phyloP scores from a whole-genome alignment of 306 rosid genomes.

The Vigna hirtella region DNA sequence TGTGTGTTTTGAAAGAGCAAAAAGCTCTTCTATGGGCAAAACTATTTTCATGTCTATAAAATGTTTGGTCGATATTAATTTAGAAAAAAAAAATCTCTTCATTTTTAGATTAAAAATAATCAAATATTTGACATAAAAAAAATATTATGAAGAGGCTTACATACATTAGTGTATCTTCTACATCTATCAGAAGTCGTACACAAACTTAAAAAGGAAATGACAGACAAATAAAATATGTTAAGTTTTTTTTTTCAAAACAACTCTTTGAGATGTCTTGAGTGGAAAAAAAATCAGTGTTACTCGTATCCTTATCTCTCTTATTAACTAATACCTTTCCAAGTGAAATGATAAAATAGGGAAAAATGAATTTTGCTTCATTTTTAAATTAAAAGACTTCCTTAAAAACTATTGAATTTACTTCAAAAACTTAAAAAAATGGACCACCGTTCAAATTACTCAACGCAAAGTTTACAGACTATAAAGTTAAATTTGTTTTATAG shows the following conservation, averaged over 20 bases:
- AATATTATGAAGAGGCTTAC: background rate
- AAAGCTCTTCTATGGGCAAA: background rate
- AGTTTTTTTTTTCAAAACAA: no score
- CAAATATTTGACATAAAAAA: background rate
- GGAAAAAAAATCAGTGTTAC: no score
- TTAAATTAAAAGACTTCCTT: no score
- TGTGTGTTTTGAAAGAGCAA: background rate
- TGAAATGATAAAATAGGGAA: background rate
- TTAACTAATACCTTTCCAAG: background rate
- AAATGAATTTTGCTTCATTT: background rate
- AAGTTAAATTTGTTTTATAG: background rate
- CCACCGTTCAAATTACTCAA: background rate
- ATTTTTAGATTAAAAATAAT: background rate
- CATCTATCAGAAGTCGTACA: background rate
- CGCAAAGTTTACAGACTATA: background rate
- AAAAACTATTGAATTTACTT: background rate
- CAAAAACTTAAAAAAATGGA: background rate
- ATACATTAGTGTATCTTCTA: background rate
- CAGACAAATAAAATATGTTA: background rate
- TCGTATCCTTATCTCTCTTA: background rate
- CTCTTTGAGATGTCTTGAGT: no score
- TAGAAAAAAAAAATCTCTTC: background rate
- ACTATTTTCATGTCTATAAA: background rate
- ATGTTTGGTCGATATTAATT: background rate
- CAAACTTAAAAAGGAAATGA: background rate